Percentiles rank a stretch among this genome's conserved stretches.
phyloP scores from a whole-genome alignment of 2,329 filamentous ascomycete species.

The Fusarium lateritium region DNA sequence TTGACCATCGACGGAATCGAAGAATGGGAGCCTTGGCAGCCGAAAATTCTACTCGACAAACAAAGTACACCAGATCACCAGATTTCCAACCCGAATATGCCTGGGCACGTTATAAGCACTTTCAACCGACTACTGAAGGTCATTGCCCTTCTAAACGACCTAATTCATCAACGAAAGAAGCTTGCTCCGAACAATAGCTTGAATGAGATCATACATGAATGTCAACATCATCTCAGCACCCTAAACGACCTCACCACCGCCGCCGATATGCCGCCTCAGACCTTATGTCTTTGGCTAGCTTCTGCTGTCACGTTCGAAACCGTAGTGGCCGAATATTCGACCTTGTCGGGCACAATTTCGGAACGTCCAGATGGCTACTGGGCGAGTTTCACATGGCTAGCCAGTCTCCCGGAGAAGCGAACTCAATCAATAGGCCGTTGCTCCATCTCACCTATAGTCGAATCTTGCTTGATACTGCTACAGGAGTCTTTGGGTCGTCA shows the following conservation, averaged over 20 bases:
- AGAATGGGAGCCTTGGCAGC: conserved; percentile 19
- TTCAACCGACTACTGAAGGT: neutral
- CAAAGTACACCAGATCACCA: rapidly evolving
- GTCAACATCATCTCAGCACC: neutral
- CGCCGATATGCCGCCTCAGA: neutral
- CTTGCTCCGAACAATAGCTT: rapidly evolving
- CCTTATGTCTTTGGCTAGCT: neutral
- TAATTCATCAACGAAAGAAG: neutral
- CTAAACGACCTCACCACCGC: neutral
- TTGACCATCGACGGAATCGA: conserved; percentile 2
- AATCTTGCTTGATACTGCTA: neutral
- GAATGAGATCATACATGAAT: neutral
- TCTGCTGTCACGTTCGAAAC: neutral
- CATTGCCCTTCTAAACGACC: neutral
- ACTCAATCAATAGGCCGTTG: neutral
- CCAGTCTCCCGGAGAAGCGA: neutral
- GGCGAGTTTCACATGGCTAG: neutral
- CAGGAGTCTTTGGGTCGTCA: neutral
- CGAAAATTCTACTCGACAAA: neutral
- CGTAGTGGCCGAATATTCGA: neutral
- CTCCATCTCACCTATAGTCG: neutral
- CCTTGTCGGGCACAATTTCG: rapidly evolving
- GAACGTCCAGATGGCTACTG: conserved; percentile 2
- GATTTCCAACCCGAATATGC: neutral
- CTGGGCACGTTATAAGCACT: conserved; percentile 16